Percentiles rank a stretch among this genome's conserved stretches.
Conservation (phyloP, 306 rosid species). For the Cucumis hystrix region DNA sequence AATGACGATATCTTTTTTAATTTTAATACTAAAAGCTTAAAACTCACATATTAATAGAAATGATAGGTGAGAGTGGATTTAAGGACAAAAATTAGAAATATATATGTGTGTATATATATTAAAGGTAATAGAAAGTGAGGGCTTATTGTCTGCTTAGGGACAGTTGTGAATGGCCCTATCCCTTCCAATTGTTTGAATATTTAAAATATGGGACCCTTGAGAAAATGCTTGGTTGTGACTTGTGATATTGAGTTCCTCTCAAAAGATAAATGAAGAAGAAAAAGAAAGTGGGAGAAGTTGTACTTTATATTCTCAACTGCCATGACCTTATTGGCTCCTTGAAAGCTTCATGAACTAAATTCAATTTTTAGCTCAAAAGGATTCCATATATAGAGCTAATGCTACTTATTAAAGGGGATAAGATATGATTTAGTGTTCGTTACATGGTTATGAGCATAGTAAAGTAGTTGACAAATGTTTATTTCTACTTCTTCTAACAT, state of each 20-base stretch:
- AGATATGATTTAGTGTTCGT: not conserved
- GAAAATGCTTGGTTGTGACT: not conserved
- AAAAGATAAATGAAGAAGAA: not conserved
- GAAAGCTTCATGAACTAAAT: not conserved
- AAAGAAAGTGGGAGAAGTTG: not conserved
- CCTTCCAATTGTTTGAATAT: not conserved
- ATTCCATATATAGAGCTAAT: not conserved
- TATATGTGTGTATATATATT: not conserved
- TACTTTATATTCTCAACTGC: not conserved
- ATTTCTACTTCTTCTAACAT: too few relatives aligned
- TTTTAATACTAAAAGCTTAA: too few relatives aligned
- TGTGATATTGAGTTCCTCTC: not conserved
- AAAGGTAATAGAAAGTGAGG: not conserved
- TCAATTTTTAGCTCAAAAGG: not conserved
- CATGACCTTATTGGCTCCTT: not conserved
- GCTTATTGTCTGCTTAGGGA: not conserved
- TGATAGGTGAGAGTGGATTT: not conserved
- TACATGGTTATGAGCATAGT: too few relatives aligned
- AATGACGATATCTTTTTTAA: too few relatives aligned
- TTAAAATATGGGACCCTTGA: not conserved
- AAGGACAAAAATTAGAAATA: not conserved
- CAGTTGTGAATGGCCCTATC: not conserved
- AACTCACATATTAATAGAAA: too few relatives aligned
- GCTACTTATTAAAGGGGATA: too few relatives aligned
- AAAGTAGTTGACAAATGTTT: too few relatives aligned